Base-by-base conservation (phyloP, 1,284 basidiomycete species). In the Trichosporon coremiiforme region DNA sequence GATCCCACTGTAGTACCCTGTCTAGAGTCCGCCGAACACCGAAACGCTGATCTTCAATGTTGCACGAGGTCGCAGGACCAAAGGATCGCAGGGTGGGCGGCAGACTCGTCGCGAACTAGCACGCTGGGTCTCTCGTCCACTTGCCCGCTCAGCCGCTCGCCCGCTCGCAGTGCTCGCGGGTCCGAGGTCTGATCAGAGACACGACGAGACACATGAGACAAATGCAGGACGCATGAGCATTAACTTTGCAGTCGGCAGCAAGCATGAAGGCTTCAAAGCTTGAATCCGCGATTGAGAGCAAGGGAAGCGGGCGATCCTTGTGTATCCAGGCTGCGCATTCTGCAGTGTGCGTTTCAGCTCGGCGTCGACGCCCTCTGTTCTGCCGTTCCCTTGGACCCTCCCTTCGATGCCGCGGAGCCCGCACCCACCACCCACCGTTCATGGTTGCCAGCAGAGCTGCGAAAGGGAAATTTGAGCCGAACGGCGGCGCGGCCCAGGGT, bases 191-290 rank as follows among this genome's bases (percentile, higher is more conserved):
- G 47, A 53, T 53, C 47, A 53, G 47, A 33, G 33, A 33, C 33
- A 33, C 33, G 33, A 33, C 33, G 33, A 38, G 36, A 38, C 4
- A 38, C 36, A 38, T 38, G 36, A 53, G 47, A 53, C 47, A 53
- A 53, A 53, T 53, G 47, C 47, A 53, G 47, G 47, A 53, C 20
- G 8, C 47, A 53, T 20, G 20, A 22, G 47, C 20, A 20, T 20
- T 53, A 22, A 22, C n/a, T 22, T 20, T 53, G 47, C 47, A 7
- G 47, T 8, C 8, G 47, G 47, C 20, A 53, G 47, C 47, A 53
- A 53, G 47, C 47, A 53, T 53, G 47, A 22, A 15, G 47, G 20
- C 47, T 15, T 53, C 47, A 53, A 53, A 22, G 47, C 47, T 53
- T 53, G 47, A 17, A 22, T 53, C 47, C 47, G 47, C 47, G 20